Evolutionary conservation across 768 basidiomycete genomes (phyloP).

Genomic region (Asterophora parasitica): DNA sequence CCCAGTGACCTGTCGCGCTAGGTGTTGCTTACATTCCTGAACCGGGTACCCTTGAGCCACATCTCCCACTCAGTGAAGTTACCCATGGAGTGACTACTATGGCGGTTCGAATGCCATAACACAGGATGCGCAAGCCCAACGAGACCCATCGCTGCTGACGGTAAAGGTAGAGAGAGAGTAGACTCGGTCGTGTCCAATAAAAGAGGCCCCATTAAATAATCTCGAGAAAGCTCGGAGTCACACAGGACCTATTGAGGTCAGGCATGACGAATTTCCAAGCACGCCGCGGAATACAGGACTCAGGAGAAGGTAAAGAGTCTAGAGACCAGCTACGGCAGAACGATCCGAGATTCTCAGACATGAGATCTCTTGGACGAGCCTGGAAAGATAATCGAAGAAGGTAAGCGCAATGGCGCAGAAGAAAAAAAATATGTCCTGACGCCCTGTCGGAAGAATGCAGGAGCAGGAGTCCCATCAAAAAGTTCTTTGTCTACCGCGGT

Average conservation of each 20-base stretch:
- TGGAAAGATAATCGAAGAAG: too few species aligned
- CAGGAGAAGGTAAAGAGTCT: neutral
- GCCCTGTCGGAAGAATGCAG: too few species aligned
- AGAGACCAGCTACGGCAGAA: too few species aligned
- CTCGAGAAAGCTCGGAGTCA: neutral
- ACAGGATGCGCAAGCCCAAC: constrained; percentile 24
- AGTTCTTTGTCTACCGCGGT: too few species aligned
- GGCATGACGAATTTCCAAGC: neutral
- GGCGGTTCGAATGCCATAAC: constrained; percentile 24
- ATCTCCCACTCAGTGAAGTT: constrained; percentile 21
- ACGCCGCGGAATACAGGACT: neutral
- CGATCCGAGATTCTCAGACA: neutral
- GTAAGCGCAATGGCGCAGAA: neutral
- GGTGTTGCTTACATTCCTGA: constrained; percentile 20
- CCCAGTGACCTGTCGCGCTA: too few species aligned
- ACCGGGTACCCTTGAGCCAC: constrained; percentile 17
- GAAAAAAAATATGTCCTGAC: constrained; percentile 9
- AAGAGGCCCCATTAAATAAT: neutral
- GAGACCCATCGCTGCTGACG: constrained; percentile 16
- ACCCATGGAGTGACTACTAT: constrained; percentile 16
- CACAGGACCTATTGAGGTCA: neutral
- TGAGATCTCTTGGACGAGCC: neutral
- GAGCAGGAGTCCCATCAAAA: too few species aligned
- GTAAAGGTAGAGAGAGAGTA: neutral
- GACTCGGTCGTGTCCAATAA: neutral